Evolutionary conservation across 2,329 filamentous ascomycete species (phyloP).

Genomic region (Aspergillus uvarum): DNA sequence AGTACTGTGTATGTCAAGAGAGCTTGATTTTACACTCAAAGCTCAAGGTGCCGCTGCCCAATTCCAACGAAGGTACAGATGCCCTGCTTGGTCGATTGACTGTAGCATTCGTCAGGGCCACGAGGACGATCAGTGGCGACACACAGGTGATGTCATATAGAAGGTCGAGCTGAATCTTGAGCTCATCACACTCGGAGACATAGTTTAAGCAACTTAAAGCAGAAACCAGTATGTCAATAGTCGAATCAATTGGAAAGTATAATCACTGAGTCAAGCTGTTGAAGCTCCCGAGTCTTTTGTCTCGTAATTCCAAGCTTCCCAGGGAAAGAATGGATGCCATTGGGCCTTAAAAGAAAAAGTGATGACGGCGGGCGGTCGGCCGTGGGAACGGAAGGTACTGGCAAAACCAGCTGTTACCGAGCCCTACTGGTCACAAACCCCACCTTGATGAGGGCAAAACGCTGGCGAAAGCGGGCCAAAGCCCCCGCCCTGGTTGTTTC

Average conservation of each 20-base stretch:
- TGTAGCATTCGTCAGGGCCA: neutral
- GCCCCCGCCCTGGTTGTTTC: slow-evolving; percentile 25
- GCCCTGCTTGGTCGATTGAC: no score
- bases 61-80: no score
- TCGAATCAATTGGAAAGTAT: neutral
- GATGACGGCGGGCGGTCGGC: slow-evolving; percentile 11
- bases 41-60: no score
- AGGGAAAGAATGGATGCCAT: neutral
- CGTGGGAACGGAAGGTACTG: slow-evolving; percentile 9
- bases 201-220: neutral
- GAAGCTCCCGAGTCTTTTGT: neutral
- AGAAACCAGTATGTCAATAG: neutral
- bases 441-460: neutral
- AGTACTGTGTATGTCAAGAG: no score
- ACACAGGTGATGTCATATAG: neutral
- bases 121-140: neutral
- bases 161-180: neutral
- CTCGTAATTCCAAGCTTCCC: neutral
- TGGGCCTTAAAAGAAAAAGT: neutral
- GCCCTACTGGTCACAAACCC: slow-evolving; percentile 16
- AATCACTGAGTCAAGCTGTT: neutral
- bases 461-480: slow-evolving; percentile 2
- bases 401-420: slow-evolving; percentile 12
- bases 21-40: no score
- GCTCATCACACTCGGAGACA: neutral